Evolutionary conservation across 345 rosid genomes (phyloP), one percentile per base, ranked within the genome.

Genomic region (Alliaria petiolata): DNA sequence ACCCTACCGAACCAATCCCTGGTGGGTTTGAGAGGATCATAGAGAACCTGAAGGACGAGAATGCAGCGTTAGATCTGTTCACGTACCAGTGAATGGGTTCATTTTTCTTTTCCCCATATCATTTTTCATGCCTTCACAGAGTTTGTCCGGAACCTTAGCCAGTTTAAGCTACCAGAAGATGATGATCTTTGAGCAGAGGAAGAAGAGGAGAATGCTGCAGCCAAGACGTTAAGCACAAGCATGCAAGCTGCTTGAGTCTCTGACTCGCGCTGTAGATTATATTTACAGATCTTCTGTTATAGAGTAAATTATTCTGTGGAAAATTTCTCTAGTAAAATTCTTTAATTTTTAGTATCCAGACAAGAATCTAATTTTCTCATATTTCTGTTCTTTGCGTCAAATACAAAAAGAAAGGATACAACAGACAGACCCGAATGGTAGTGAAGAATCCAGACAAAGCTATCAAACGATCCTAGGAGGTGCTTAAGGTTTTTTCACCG

Each of bases 141-240:
- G n/a, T n/a, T n/a, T n/a, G 84, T 87, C 15, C 71, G 87, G 61
- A 79, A 77, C 70, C 79, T 85, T 13, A 71, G 55, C 59, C 87
- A 80, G 75, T 83, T 72, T 0, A 78, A 69, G 63, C 49, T 77
- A 75, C 82, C 81, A 67, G 11, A 77, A n/a, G n/a, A n/a, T 0
- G 91, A 89, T 60, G 92, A 89, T 77, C 72, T 85, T 42, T 82
- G 76, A 0, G 15, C 44, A 16, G 80, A 71, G 62, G 80, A 83
- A 70, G 78, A 69, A 69, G 76, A 73, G 13, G 60, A 65, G 11
- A 38, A 39, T n/a, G 31, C 47, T 34, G 69, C 14, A 33, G 34
- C 30, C 53, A 43, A 43, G 54, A 20, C 44, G 7, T 12, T 51
- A 35, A 25, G 15, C 39, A 19, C 52, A 26, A n/a, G n/a, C n/a